Conservation (phyloP, 176 grass and related monocot genomes). For the Zizania latifolia region DNA sequence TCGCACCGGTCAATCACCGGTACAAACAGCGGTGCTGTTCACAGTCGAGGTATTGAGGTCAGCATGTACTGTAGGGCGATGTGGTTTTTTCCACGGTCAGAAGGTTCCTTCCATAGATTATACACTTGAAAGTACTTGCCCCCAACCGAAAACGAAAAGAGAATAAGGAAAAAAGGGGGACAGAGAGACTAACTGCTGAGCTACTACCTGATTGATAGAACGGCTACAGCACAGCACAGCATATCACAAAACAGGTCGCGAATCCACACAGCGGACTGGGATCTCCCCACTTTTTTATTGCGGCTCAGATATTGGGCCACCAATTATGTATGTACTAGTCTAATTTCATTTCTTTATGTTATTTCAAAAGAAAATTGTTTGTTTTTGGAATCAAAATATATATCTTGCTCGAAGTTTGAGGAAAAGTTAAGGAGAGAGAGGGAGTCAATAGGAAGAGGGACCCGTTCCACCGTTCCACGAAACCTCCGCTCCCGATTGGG, state of each 20-base stretch:
- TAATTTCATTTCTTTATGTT: too few species aligned
- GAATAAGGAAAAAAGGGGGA: not conserved
- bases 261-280: not conserved
- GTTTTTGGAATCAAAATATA: not conserved
- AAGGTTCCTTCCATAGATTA: constrained; percentile 21
- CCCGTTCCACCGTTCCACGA: constrained; percentile 17
- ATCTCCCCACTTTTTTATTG: constrained; percentile 5
- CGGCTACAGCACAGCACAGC: not conserved
- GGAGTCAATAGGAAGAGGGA: constrained; percentile 10
- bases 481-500: constrained; percentile 45
- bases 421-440: not conserved
- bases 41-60: not conserved
- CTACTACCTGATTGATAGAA: not conserved
- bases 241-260: not conserved
- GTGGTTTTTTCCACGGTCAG: constrained; percentile 19
- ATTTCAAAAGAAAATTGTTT: too few species aligned
- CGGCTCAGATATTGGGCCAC: not conserved
- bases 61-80: not conserved
- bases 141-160: not conserved
- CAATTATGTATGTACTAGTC: too few species aligned
- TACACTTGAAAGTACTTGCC: too few species aligned
- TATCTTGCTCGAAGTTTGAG: not conserved
- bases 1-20: not conserved
- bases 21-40: too few species aligned
- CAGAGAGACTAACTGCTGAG: not conserved